phyloP scores from a whole-genome alignment of 108 stramenopile genomes.

The Heterococcus sp. region DNA sequence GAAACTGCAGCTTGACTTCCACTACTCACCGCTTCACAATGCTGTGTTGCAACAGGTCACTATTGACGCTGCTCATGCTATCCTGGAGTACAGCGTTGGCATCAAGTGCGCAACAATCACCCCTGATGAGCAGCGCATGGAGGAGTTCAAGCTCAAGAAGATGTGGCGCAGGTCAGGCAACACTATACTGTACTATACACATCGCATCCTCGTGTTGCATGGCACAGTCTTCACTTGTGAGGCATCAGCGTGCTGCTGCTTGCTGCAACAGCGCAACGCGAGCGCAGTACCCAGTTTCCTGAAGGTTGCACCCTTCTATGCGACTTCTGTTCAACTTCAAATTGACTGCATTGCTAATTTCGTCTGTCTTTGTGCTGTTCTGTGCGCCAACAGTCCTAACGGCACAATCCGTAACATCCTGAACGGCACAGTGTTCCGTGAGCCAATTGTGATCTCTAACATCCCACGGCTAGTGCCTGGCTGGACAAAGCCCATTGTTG shows the following conservation, averaged over 20 bases:
- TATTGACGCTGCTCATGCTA: constrained; percentile 52
- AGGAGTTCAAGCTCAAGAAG: constrained; percentile 53
- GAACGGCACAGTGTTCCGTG: constrained; percentile 57
- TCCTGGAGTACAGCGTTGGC: constrained; percentile 52
- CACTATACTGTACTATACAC: too few species aligned
- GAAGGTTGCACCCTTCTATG: too few species aligned
- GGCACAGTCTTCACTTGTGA: too few species aligned
- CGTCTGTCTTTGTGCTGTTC: too few species aligned
- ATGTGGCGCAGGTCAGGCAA: constrained; percentile 45
- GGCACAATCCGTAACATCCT: constrained; percentile 56
- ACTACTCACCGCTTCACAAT: background rate
- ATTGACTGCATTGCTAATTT: too few species aligned
- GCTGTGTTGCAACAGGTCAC: constrained; percentile 14
- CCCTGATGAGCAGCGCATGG: constrained; percentile 56
- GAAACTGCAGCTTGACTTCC: too few species aligned
- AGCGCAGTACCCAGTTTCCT: too few species aligned
- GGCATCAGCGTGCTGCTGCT: too few species aligned
- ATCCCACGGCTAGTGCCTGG: constrained; percentile 57
- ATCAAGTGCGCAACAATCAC: constrained; percentile 60
- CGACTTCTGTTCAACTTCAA: too few species aligned
- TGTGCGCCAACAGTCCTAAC: constrained; percentile 43
- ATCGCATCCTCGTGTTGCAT: background rate
- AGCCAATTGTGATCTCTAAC: constrained; percentile 58
- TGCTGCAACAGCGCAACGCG: too few species aligned
- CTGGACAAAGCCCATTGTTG: constrained; percentile 56